phyloP scores from a whole-genome alignment of 495 filamentous ascomycete genomes.

The Penicillium daleae region DNA sequence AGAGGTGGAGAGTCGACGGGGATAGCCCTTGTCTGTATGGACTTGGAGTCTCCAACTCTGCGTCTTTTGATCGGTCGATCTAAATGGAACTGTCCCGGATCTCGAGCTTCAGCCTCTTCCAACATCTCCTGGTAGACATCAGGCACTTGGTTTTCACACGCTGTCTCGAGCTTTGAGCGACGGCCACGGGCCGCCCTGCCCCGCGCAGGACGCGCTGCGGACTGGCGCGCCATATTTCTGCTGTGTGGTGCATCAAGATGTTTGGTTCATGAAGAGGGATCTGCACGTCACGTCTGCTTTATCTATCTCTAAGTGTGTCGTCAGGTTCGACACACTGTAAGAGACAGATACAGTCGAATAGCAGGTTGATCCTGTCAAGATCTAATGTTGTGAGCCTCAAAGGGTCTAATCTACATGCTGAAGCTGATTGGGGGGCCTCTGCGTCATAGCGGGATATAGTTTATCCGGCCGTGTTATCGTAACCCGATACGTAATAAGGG shows the following conservation, averaged over 20 bases:
- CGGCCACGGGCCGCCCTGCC: conserved; percentile 21
- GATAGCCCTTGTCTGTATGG: conserved; percentile 23
- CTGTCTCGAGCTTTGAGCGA: conserved; percentile 14
- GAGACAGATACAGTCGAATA: not conserved
- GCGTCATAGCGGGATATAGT: conserved; percentile 27
- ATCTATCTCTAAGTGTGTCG: not conserved
- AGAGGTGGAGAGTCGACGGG: conserved; percentile 15
- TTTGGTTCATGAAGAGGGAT: not conserved
- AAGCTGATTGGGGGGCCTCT: conserved; percentile 14
- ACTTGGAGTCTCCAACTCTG: conserved; percentile 38
- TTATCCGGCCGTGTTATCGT: conserved; percentile 17
- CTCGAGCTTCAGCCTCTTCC: conserved; percentile 58
- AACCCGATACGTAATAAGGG: not conserved
- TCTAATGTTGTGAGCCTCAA: conserved; percentile 2
- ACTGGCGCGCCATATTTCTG: conserved; percentile 31
- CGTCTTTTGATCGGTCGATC: conserved; percentile 51
- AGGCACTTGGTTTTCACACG: conserved; percentile 42
- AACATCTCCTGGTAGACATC: conserved; percentile 72
- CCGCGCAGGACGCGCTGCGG: conserved; percentile 22
- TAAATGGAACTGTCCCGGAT: conserved; percentile 33
- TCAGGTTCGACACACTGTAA: not conserved
- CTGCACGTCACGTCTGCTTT: not conserved
- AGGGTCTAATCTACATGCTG: conserved; percentile 16
- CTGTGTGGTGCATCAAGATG: conserved; percentile 17
- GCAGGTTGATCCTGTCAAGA: not conserved